Percentiles rank a stretch among this genome's conserved stretches.
Evolutionary conservation across 2,329 filamentous ascomycete species (phyloP).

Genomic region (Penicillium sp.): DNA sequence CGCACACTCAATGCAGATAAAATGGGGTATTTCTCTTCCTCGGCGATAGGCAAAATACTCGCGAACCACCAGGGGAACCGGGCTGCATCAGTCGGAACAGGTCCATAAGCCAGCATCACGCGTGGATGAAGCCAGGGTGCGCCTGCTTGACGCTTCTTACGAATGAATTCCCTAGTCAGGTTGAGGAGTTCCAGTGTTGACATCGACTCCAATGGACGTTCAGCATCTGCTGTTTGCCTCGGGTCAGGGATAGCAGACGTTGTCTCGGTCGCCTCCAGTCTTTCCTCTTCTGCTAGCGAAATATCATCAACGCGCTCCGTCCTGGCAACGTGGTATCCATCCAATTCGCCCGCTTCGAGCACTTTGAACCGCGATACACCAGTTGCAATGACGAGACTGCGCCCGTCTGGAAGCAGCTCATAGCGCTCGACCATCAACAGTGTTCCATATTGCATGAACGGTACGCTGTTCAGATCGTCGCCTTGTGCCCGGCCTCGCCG

Average conservation of each 20-base stretch:
- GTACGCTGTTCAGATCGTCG: constrained; percentile 45
- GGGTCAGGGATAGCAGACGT: constrained; percentile 10
- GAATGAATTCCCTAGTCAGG: constrained; percentile 62
- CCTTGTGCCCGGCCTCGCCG: constrained; percentile 50
- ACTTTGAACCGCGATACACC: constrained; percentile 75
- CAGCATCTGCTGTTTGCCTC: constrained; percentile 17
- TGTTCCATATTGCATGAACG: constrained; percentile 71
- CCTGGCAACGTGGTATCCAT: constrained; percentile 73
- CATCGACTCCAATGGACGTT: constrained; percentile 45
- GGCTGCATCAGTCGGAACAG: constrained; percentile 68
- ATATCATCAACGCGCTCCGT: constrained; percentile 76
- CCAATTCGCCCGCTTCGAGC: constrained; percentile 55
- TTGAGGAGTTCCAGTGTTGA: constrained; percentile 67
- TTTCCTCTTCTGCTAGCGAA: constrained; percentile 73
- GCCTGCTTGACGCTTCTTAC: constrained; percentile 61
- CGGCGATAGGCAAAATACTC: constrained; percentile 69
- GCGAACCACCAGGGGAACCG: constrained; percentile 89
- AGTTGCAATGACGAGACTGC: constrained; percentile 72
- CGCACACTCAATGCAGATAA: constrained; percentile 70
- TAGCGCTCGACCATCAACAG: constrained; percentile 69
- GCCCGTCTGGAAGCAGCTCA: constrained; percentile 70
- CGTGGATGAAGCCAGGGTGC: constrained; percentile 70
- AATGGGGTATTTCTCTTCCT: constrained; percentile 73
- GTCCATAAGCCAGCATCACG: constrained; percentile 69
- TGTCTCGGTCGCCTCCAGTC: constrained; percentile 65